phyloP scores from a whole-genome alignment of 2,329 filamentous ascomycete genomes.

The Pseudocercospora eumusae region DNA sequence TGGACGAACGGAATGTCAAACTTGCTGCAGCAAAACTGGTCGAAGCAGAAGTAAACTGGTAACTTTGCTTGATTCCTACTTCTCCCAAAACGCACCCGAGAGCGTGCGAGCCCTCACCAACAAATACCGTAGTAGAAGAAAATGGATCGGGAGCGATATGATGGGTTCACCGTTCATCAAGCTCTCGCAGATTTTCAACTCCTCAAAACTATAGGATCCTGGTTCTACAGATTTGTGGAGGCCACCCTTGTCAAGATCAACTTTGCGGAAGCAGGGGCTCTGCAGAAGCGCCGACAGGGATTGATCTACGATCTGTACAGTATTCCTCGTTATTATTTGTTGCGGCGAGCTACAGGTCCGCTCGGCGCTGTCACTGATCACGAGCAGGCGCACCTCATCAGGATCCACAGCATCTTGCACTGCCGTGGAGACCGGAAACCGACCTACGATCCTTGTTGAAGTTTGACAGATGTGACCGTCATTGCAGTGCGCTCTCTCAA shows the following conservation, averaged over 20 bases:
- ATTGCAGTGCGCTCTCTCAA: not conserved
- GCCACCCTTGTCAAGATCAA: conserved; percentile 1
- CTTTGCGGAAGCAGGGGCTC: not conserved
- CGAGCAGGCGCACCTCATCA: conserved; percentile 4
- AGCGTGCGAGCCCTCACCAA: too few species aligned
- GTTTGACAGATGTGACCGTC: conserved; percentile 13
- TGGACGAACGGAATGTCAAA: not conserved
- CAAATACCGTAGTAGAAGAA: too few species aligned
- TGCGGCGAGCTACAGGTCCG: not conserved
- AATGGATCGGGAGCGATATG: not conserved
- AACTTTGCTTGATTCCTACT: not conserved
- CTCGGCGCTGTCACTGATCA: not conserved
- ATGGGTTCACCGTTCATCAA: not conserved
- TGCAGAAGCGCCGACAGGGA: conserved; percentile 9
- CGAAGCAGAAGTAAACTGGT: not conserved
- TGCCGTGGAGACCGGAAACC: conserved; percentile 6
- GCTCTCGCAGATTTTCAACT: not conserved
- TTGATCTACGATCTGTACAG: conserved; percentile 6
- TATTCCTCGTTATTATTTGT: not conserved
- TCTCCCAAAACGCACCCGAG: too few species aligned
- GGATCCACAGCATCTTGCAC: conserved; percentile 4
- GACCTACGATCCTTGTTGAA: conserved; percentile 8
- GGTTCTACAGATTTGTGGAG: conserved; percentile 2
- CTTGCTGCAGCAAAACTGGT: not conserved
- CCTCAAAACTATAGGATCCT: too few species aligned